Percentiles rank a stretch among this genome's conserved stretches.
phyloP scores from a whole-genome alignment of 495 filamentous ascomycete genomes.

The Lophium mytilinum region DNA sequence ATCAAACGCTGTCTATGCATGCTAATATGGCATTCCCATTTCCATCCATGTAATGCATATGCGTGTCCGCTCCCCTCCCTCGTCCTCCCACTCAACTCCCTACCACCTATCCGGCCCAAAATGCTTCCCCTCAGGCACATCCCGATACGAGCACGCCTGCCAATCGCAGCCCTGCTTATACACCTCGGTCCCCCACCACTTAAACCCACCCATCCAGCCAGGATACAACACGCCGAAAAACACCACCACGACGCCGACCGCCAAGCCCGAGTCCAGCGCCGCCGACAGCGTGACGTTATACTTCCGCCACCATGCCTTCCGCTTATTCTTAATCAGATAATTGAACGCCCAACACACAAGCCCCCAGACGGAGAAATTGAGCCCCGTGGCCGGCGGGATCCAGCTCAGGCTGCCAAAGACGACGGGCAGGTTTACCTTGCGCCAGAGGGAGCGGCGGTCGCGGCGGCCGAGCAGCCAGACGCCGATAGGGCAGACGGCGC shows the following conservation, averaged over 20 bases:
- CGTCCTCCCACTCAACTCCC: no score
- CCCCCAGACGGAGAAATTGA: slow-evolving; percentile 77
- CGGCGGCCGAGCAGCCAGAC: slow-evolving; percentile 55
- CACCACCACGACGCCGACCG: slow-evolving; percentile 68
- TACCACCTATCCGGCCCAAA: slow-evolving; percentile 27
- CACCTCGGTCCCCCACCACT: slow-evolving; percentile 33
- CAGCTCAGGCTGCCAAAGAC: slow-evolving; percentile 65
- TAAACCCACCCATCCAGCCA: slow-evolving; percentile 43
- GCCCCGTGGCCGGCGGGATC: slow-evolving; percentile 79
- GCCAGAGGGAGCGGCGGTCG: slow-evolving; percentile 40
- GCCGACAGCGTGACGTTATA: slow-evolving; percentile 84
- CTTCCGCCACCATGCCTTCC: slow-evolving; percentile 71
- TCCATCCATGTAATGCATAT: no score
- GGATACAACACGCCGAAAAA: slow-evolving; percentile 79
- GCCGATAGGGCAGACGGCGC: slow-evolving; percentile 58
- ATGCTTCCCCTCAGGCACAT: slow-evolving; percentile 13
- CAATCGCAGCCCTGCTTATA: slow-evolving; percentile 33
- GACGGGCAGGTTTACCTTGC: slow-evolving; percentile 63
- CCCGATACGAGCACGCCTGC: slow-evolving; percentile 27
- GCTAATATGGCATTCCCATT: no score
- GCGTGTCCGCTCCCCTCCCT: no score
- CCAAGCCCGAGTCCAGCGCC: slow-evolving; percentile 72
- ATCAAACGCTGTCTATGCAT: no score
- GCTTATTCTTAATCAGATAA: slow-evolving; percentile 57
- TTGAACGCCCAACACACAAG: slow-evolving; percentile 79